Percentiles rank a stretch among this genome's conserved stretches.
phyloP scores from a whole-genome alignment of 148 eudicot genomes.

The Rhododendron henanense region DNA sequence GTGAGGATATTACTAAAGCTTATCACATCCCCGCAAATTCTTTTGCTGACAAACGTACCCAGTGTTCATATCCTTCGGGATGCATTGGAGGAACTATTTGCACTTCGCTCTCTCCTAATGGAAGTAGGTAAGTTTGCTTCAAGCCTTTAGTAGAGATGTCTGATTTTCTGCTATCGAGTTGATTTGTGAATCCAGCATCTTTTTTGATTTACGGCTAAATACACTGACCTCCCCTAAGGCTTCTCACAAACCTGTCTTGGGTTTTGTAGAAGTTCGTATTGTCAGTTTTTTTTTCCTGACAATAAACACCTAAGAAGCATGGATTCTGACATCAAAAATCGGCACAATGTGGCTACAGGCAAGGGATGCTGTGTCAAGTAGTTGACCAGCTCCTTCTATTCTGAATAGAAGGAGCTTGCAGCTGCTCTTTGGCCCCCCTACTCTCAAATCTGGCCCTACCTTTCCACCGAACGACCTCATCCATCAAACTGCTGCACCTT shows the following conservation, averaged over 20 bases:
- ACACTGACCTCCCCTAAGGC: not conserved
- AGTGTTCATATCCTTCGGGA: not conserved
- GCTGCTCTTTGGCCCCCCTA: not conserved
- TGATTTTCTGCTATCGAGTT: not conserved
- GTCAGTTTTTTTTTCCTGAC: not conserved
- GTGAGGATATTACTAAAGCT: constrained; percentile 84
- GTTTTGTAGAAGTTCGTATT: not conserved
- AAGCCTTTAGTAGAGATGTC: not conserved
- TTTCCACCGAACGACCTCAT: not conserved
- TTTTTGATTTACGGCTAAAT: not conserved
- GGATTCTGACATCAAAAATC: not conserved
- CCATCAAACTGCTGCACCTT: not conserved
- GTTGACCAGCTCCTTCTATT: not conserved
- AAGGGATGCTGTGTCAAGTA: not conserved
- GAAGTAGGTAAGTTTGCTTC: constrained; percentile 63
- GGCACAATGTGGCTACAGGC: not conserved
- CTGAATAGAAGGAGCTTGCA: not conserved
- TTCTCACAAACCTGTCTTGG: not conserved
- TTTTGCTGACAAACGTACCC: constrained; percentile 82
- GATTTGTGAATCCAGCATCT: not conserved
- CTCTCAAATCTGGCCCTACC: not conserved
- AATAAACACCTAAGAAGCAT: not conserved
- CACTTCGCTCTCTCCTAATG: constrained; percentile 67
- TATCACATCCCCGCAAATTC: constrained; percentile 70
- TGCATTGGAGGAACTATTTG: constrained; percentile 79